These are phyloP conservation scores for Polytolypa hystricis DNA, from an alignment of 2,329 filamentous ascomycete species.

Conservation along the genomic window DNA sequence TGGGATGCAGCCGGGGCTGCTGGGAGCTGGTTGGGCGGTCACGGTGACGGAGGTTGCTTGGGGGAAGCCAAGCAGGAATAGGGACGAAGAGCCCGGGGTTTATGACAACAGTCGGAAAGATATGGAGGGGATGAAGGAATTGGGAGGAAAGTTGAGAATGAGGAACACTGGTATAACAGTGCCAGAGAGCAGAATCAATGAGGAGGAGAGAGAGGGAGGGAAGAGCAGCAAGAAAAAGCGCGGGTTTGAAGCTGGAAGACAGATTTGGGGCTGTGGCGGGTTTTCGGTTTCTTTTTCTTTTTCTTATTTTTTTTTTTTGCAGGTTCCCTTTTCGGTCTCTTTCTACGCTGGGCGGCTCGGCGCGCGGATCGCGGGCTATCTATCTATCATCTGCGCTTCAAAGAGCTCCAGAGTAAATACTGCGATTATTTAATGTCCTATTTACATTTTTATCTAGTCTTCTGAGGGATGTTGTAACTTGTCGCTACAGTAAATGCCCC, in stretches of 20 bases:
- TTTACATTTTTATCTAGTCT: no score
- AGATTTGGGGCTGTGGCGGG: slow-evolving; percentile 1
- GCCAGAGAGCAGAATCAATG: background rate
- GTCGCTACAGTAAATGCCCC: no score
- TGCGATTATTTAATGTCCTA: no score
- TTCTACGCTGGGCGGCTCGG: background rate
- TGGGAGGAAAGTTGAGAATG: slow-evolving; percentile 5
- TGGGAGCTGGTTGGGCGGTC: slow-evolving; percentile 8
- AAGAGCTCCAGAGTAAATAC: no score
- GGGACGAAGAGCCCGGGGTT: slow-evolving; percentile 3
- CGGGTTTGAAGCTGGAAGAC: background rate
- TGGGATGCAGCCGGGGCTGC: slow-evolving; percentile 26
- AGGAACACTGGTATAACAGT: background rate
- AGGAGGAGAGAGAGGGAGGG: background rate
- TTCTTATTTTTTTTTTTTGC: background rate
- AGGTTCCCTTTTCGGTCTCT: background rate
- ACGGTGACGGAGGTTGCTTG: slow-evolving; percentile 4
- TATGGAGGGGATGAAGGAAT: slow-evolving; percentile 6
- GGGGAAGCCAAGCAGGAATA: slow-evolving; percentile 7
- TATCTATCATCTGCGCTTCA: no score
- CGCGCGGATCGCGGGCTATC: no score
- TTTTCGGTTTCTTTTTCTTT: background rate
- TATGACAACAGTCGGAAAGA: slow-evolving; percentile 5
- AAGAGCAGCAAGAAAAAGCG: background rate
- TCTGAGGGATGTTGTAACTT: no score